Evolutionary conservation across 106 monocot species (phyloP), one percentile per base, ranked within the genome.

Genomic region (Platanthera zijinensis): DNA sequence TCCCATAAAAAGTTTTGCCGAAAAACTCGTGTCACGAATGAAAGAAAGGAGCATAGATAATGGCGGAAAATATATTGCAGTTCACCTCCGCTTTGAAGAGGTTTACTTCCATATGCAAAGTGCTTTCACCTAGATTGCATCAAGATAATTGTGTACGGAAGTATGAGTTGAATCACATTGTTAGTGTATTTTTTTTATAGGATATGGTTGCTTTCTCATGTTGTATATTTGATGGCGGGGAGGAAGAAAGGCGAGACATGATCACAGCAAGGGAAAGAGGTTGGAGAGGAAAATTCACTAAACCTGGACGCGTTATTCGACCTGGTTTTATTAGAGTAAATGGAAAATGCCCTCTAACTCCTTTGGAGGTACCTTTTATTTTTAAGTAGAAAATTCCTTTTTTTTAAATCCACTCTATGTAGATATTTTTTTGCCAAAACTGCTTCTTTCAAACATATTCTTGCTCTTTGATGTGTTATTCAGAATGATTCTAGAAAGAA

Each of bases 121-220:
- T 14, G 25, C 45, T 73, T 21, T 28, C 12, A 18, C 62, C 18
- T 73, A 22, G 10, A 48, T 18, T 50, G 21, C 21, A 21, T 72
- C 21, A 51, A 1, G 8, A 19, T 72, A 48, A 17, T 70, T 70
- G 50, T 72, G 72, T 8, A 4, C 19, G 4, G 1, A 10, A 0
- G 10, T 21, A 72, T 51, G 19, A 50, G 13, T 22, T 72, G n/a
- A 48, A 70, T 47, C 7, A n/a, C 4, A 68, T 39, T 8, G n/a
- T 51, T 71, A 30, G 54, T 56, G 5, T 77, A 48, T 49, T 51
- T 30, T 51, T 66, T 48, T 12, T 82, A 4, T 76, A 99, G 99
- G 99, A 99, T 90, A 99, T 99, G 99, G 99, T 99, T 84, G 99
- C 99, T 11, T 99, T 99, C 80, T 99, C 99, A 13, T 99, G 99